Evolutionary conservation across 768 basidiomycete species (phyloP), one percentile per base, ranked within the genome.

Genomic region (Calocybe indica): DNA sequence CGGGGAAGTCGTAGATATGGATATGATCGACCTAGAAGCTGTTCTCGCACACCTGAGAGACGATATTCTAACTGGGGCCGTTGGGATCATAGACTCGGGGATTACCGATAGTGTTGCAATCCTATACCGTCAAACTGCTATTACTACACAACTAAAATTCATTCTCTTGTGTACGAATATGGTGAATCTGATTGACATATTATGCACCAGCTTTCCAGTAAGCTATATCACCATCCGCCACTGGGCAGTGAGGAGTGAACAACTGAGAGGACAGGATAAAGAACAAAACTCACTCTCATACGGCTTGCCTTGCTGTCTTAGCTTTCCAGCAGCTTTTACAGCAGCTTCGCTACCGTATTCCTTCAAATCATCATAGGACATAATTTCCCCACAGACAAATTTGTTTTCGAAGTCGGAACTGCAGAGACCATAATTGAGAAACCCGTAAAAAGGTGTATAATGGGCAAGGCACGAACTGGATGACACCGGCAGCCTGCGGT

Each of bases 361-460:
- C 59, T 85, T 85, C 51, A 99, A 72, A 66, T 97, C 96, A 0
- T 83, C 82, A 58, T 83, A 96, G 1, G 82, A 61, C 92, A 97
- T 95, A 62, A 98, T 95, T 68, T 97, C 95, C 65, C 92, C 93
- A 53, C 92, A 96, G 15, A 97, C 88, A 57, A 96, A 96, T 69
- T 96, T 94, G 68, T 95, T 90, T 72, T 97, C 92, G 62, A 98
- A 97, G 68, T 97, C 94, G 44, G 91, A 85, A 75, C 88, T 91
- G 51, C 2, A 12, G 34, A 35, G 12, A 45, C 33, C 6, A 42
- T 43, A 38, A 36, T 37, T 46, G 15, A 40, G 35, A 22, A 22
- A 4, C 22, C 12, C 8, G 43, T 36, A 6, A 32, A n/a, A 37
- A 38, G 14, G 34, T 6, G 36, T 43, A 37, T 12, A 7, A 43